Base-by-base conservation (phyloP, 2,329 filamentous ascomycete genomes). In the Cercospora sojina region DNA sequence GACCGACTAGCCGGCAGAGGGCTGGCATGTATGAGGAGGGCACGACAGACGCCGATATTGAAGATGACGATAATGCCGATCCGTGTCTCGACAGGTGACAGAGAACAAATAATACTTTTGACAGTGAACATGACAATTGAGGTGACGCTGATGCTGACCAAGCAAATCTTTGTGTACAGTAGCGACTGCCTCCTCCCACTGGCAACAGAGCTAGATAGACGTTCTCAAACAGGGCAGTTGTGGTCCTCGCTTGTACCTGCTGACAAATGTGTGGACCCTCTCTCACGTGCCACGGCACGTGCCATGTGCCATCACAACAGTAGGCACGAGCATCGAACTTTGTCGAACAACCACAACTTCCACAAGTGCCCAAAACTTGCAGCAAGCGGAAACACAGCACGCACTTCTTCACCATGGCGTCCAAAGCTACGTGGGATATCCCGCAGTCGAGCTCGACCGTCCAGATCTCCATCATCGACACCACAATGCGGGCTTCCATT, bases 391-490 rank as follows among this genome's bases (percentile, higher is more conserved):
- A 3, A 27, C 2, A 51, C 47, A 27, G 13, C 23, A n/a, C 23
- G 23, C 5, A 51, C 12, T 29, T 12, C 8, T 13, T 25, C 16
- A 27, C 8, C 47, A 51, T 51, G 47, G 23, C 47, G 23, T 51
- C 23, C 47, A 51, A 27, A 51, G 47, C 3, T 6, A 25, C 13
- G 13, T 51, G 47, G 47, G 27, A 41, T 12, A 57, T 64, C 31
- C 61, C 61, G 13, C 9, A 29, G 25, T 64, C 61, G 25, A 57
- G 12, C 23, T 64, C 61, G 20, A 64, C 61, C 10, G 53, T 64
- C 51, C 31, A 20, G 6, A 35, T 64, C 31, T 57, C 35, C 16
- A 32, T 66, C 49, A 64, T 59, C 5, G 47, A 62, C 64, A 62
- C 41, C 8, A 66, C 64, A 20, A 51, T 62, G 43, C 41, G 59